Evolutionary conservation across 176 grass and related monocot species (phyloP), one percentile per base, ranked within the genome.

Genomic region (Oryza rufipogon): DNA sequence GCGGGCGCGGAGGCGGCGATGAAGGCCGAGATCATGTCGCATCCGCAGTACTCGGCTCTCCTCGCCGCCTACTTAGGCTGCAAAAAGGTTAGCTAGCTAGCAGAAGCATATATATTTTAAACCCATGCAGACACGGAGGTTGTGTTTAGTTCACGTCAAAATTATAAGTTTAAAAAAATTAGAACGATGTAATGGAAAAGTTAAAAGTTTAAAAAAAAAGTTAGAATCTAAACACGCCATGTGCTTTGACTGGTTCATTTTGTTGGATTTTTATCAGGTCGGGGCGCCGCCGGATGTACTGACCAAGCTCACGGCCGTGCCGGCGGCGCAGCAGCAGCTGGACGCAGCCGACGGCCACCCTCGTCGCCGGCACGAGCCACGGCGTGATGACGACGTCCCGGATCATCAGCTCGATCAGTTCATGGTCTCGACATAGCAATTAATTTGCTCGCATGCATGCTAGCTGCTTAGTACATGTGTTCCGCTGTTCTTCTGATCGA

Each of bases 11-110:
- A 90, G 19, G 58, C 47, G 13, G 74, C 47, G 13, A 71, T 92
- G 38, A 94, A 92, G 88, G 89, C 96, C 79, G 91, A 92, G 88
- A 99, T 99, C 83, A 88, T 99, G 88, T 89, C 91, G 48, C 93
- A 99, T 58, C 93, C 96, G 4, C 93, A 91, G n/a, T 99, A 96
- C 77, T 84, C 89, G 25, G 75, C 78, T 36, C 90, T 99, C 42
- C 52, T 96, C 60, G 56, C 45, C 14, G 90, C 91, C 72, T 94
- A 89, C 76, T 72, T 99, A 13, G 93, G 94, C 66, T 99, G 96
- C 88, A 93, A 96, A 81, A 99, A 96, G 91, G 96, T 86, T 4
- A 87, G 54, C 17, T 58, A 58, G 54, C 54, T 17, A 56, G 52
- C 17, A 56, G 17, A n/a, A 58, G 6, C 4, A n/a, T 20, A 63